phyloP scores from a whole-genome alignment of 768 basidiomycete species.

The Boletus rubescentipes region DNA sequence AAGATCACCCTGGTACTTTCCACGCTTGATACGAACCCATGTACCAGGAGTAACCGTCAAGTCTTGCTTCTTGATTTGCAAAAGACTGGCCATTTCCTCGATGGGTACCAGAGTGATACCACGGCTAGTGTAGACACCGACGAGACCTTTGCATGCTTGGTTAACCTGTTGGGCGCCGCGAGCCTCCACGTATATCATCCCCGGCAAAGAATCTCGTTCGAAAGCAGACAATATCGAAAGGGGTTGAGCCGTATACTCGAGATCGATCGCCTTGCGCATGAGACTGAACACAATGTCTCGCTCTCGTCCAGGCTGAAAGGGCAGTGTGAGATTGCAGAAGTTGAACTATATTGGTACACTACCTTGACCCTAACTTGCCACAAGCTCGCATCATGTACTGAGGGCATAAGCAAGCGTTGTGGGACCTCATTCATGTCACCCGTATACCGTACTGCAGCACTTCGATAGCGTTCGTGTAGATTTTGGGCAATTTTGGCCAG shows the following conservation, averaged over 20 bases:
- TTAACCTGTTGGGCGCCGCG: slow-evolving; percentile 82
- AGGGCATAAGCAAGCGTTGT: slow-evolving; percentile 92
- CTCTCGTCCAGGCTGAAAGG: slow-evolving; percentile 78
- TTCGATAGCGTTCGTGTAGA: slow-evolving; percentile 73
- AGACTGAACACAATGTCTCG: slow-evolving; percentile 91
- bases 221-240: slow-evolving; percentile 92
- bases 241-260: slow-evolving; percentile 74
- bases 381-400: slow-evolving; percentile 90
- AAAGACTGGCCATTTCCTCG: slow-evolving; percentile 95
- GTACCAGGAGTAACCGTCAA: slow-evolving; percentile 78
- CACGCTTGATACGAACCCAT: slow-evolving; percentile 94
- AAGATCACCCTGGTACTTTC: slow-evolving; percentile 91
- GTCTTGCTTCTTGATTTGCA: slow-evolving; percentile 96
- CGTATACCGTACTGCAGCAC: slow-evolving; percentile 70
- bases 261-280: slow-evolving; percentile 88
- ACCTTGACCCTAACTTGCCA: slow-evolving; percentile 97
- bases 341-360: slow-evolving; percentile 15
- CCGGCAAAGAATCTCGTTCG: slow-evolving; percentile 91
- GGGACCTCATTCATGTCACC: slow-evolving; percentile 94
- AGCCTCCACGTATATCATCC: slow-evolving; percentile 97
- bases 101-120: slow-evolving; percentile 88
- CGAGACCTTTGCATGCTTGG: slow-evolving; percentile 83
- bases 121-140: slow-evolving; percentile 85
- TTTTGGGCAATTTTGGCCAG: slow-evolving; percentile 83
- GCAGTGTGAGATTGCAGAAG: not conserved